These are phyloP conservation scores for Schwanniomyces sp. DNA, from an alignment of 805 yeast species.

Conservation along the genomic window DNA sequence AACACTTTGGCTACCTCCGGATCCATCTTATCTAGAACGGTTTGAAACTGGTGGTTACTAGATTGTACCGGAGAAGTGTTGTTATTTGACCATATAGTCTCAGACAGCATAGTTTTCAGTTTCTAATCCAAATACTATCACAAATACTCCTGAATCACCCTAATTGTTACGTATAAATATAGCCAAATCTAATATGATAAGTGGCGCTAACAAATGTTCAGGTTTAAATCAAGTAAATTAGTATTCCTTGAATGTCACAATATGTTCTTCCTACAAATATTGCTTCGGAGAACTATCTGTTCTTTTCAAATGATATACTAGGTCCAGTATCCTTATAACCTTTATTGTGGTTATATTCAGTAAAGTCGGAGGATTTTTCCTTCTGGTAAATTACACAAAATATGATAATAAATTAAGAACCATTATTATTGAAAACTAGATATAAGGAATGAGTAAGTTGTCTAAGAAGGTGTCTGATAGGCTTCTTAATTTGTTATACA, in stretches of 20 bases:
- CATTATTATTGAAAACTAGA: background rate
- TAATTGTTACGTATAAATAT: background rate
- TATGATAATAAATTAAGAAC: background rate
- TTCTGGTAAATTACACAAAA: background rate
- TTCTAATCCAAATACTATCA: background rate
- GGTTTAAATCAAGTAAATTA: background rate
- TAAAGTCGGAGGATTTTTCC: conserved; percentile 1
- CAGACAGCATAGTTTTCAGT: conserved; percentile 27
- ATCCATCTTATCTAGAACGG: conserved; percentile 40
- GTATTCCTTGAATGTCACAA: background rate
- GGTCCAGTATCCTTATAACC: background rate
- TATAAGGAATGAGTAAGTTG: conserved; percentile 7
- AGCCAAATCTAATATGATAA: background rate
- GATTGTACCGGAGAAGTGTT: conserved; percentile 20
- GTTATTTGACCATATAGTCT: conserved; percentile 43
- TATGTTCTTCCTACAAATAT: background rate
- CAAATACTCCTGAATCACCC: background rate
- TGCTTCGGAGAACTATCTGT: background rate
- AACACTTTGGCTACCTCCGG: conserved; percentile 39
- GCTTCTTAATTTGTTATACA: conserved; percentile 28
- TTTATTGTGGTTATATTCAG: background rate
- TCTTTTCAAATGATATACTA: background rate
- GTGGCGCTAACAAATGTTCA: background rate
- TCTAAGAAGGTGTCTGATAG: conserved; percentile 21
- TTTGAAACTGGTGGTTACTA: conserved; percentile 23